These are phyloP conservation scores for barrel medic (Medicago truncatula) DNA, from an alignment of 306 rosid species.

Conservation along the genomic window MtrunA17r5.0-ANR NC_053045.1:58584001-58584500, in stretches of 20 bases:
- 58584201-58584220: no score
- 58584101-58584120: not conserved
- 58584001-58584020: constrained; percentile 61
- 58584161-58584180: not conserved
- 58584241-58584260: not conserved
- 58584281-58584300: constrained; percentile 56
- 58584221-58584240: not conserved
- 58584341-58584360: constrained; percentile 68
- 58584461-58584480: not conserved
- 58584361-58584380: constrained; percentile 84
- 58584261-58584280: constrained; percentile 41
- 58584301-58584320: constrained; percentile 69
- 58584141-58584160: not conserved
- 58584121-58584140: not conserved
- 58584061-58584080: constrained; percentile 67
- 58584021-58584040: constrained; percentile 74
- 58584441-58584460: not conserved
- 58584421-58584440: not conserved
- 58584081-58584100: constrained; percentile 45
- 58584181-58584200: not conserved
- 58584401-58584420: constrained; percentile 56
- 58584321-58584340: constrained; percentile 60
- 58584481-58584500: constrained; percentile 9
- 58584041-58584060: constrained; percentile 83
- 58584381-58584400: constrained; percentile 69